Evolutionary conservation across 345 rosid species (phyloP).

Genomic region (Corchorus capsularis): DNA sequence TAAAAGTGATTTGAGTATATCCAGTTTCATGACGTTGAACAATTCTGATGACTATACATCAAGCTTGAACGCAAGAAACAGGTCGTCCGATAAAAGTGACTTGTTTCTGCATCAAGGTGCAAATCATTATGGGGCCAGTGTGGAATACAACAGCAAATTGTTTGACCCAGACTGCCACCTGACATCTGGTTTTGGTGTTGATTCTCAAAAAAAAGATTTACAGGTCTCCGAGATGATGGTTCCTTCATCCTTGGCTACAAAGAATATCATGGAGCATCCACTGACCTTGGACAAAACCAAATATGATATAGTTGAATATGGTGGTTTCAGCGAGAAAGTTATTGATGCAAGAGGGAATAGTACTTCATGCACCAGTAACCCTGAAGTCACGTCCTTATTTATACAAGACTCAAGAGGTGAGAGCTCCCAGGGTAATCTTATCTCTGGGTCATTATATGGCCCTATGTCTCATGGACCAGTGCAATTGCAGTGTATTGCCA

Average conservation of each 20-base stretch:
- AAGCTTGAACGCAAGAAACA: conserved; percentile 20
- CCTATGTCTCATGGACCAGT: conserved; percentile 24
- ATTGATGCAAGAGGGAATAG: conserved; percentile 27
- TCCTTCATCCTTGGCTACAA: conserved; percentile 29
- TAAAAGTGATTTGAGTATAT: conserved; percentile 20
- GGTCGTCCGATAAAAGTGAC: conserved; percentile 21
- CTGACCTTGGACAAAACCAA: conserved; percentile 19
- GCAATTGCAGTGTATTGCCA: conserved; percentile 27
- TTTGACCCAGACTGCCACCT: conserved; percentile 26
- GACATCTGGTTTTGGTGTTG: conserved; percentile 29
- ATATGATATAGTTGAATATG: conserved; percentile 19
- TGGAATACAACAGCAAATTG: conserved; percentile 28
- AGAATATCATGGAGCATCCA: conserved; percentile 23
- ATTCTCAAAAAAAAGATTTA: conserved; percentile 26
- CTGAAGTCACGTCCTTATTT: conserved; percentile 32
- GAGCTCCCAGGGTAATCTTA: conserved; percentile 28
- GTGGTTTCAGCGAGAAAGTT: conserved; percentile 25
- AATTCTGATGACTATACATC: conserved; percentile 20
- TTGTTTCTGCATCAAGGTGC: conserved; percentile 33
- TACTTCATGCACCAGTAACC: conserved; percentile 22
- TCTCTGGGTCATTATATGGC: conserved; percentile 32
- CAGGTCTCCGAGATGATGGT: conserved; percentile 26
- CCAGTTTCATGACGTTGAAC: conserved; percentile 17
- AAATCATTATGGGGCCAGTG: conserved; percentile 24
- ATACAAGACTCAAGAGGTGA: conserved; percentile 21